Percentiles rank a stretch among this genome's conserved stretches.
These are phyloP conservation scores for Populus hybrid DNA, from an alignment of 441 rosid genomes.

Conservation along the genomic window DNA sequence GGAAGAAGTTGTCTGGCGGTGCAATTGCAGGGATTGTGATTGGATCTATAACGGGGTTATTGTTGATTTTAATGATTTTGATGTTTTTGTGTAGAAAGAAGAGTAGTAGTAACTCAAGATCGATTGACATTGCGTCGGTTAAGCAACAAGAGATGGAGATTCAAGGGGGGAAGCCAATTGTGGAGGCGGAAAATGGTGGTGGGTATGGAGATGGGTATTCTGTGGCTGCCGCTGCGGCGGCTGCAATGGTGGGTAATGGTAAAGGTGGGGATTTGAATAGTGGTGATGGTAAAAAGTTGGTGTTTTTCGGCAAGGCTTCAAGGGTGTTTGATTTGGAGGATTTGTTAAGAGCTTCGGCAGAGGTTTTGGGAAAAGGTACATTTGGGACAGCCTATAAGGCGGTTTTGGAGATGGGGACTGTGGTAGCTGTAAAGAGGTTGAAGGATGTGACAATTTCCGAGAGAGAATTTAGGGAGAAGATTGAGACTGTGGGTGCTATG, in stretches of 20 bases:
- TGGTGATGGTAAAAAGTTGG: constrained; percentile 52
- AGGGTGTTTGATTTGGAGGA: constrained; percentile 88
- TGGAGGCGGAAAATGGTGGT: constrained; percentile 35
- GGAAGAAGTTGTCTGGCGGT: constrained; percentile 70
- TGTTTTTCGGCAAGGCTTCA: constrained; percentile 66
- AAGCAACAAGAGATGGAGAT: constrained; percentile 49
- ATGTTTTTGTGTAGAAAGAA: constrained; percentile 62
- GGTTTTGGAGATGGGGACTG: constrained; percentile 57
- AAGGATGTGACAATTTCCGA: constrained; percentile 78
- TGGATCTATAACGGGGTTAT: constrained; percentile 64
- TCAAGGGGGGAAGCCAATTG: constrained; percentile 44
- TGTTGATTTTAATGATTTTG: constrained; percentile 45
- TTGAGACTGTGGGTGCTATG: constrained; percentile 79
- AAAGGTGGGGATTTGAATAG: constrained; percentile 41
- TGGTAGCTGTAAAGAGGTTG: constrained; percentile 95
- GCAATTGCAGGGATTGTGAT: constrained; percentile 89
- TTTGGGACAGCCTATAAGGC: constrained; percentile 98
- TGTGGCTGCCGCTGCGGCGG: constrained; percentile 61
- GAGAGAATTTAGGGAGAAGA: constrained; percentile 79
- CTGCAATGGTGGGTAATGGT: constrained; percentile 51
- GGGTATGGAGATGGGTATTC: constrained; percentile 45
- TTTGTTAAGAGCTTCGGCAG: constrained; percentile 92
- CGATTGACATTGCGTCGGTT: constrained; percentile 39
- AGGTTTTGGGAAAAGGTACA: constrained; percentile 95
- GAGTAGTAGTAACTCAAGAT: constrained; percentile 49